Base-by-base conservation (phyloP, 371 early-diverging fungal genomes). In the Haplosporangium sp. region DNA sequence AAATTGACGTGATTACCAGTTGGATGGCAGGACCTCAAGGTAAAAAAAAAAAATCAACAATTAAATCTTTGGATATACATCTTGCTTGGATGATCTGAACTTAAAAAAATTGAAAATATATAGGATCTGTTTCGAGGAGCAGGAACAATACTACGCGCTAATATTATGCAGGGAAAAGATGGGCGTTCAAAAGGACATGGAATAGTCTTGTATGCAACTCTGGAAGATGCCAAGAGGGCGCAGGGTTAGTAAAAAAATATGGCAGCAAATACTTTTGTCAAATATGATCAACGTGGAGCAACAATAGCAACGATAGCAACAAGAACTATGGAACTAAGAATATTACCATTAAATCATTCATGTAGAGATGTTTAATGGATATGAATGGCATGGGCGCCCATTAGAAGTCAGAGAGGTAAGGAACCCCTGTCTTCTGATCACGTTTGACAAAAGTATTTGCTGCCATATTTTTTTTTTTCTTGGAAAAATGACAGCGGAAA, bases 171-270 rank as follows among this genome's bases (percentile, higher is more conserved):
- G 52, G 76, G 72, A 44, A 74, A 77, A 17, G 82, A 87, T 68
- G 88, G 89, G 15, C 82, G 88, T 38, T 88, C 89, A 11, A 89
- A 87, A 69, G 92, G 92, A 20, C 90, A 88, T 63, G 91, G 88
- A 5, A 88, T 86, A 20, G 88, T 91, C 17, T 70, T 85, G 19
- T 89, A 87, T 83, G 82, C 76, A 53, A 84, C 86, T 13, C 72
- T 83, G 1, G 88, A 85, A 35, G 91, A 89, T 38, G 89, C 89
- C 37, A 71, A 84, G 42, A 87, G 76, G 67, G 91, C 89, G 42
- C 83, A 84, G 55, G 83, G 88, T 87, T 77, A 58, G 67, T 38
- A 34, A 50, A 19, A 4, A 15, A 52, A 52, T 52, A 15, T 27
- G 27, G 27, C 0, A 27, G 27, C 27, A 27, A 27, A 27, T 1